Percentiles rank a stretch among this genome's conserved stretches.
Conservation (phyloP, 2,329 filamentous ascomycete genomes). For the Pseudogymnoascus sp. region DNA sequence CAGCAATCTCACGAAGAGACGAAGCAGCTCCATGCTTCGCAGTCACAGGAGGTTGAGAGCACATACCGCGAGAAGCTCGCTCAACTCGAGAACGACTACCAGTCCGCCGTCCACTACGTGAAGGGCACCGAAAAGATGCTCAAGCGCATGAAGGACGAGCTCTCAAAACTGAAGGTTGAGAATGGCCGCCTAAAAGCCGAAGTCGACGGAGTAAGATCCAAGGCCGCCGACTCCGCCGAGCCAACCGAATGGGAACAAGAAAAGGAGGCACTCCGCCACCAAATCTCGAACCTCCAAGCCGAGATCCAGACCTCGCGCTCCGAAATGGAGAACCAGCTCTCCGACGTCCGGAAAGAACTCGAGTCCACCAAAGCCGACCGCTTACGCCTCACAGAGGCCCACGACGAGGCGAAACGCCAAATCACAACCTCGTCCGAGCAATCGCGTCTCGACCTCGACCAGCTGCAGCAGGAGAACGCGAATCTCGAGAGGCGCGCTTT, state of each 20-base stretch:
- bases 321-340: constrained; percentile 64
- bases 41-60: constrained; percentile 79
- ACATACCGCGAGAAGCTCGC: constrained; percentile 88
- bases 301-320: constrained; percentile 59
- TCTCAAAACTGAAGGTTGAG: constrained; percentile 83
- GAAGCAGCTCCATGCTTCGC: constrained; percentile 65
- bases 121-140: constrained; percentile 99
- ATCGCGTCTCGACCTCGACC: constrained; percentile 63
- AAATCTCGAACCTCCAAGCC: constrained; percentile 61
- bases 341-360: constrained; percentile 61
- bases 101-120: constrained; percentile 95
- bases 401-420: constrained; percentile 47
- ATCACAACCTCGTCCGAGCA: constrained; percentile 47
- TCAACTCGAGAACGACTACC: constrained; percentile 93
- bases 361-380: constrained; percentile 57
- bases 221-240: constrained; percentile 32
- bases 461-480: constrained; percentile 73
- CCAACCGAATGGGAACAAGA: constrained; percentile 68
- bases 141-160: constrained; percentile 94
- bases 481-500: constrained; percentile 74
- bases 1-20: constrained; percentile 79
- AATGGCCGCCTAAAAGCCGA: constrained; percentile 78
- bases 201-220: constrained; percentile 55
- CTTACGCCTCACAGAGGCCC: constrained; percentile 52
- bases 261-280: constrained; percentile 55